phyloP scores from a whole-genome alignment of 2,329 filamentous ascomycete species.

The Microdochium paspali region DNA sequence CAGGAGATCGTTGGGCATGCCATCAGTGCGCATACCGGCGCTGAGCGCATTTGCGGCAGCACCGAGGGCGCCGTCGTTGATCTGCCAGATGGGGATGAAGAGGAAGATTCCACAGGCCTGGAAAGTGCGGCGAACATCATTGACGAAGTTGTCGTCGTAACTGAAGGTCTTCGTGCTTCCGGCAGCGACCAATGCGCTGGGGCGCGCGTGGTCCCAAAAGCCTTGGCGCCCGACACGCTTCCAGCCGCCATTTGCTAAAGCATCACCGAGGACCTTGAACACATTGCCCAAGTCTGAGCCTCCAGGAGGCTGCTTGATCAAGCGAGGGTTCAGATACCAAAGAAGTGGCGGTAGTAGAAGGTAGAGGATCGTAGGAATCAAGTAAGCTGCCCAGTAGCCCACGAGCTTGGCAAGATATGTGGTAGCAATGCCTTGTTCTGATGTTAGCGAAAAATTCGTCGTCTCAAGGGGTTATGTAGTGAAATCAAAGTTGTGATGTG shows the following conservation, averaged over 20 bases:
- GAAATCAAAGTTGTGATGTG: no score
- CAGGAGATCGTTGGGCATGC: slow-evolving; percentile 32
- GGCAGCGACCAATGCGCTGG: slow-evolving; percentile 34
- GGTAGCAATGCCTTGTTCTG: neutral
- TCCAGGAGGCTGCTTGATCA: slow-evolving; percentile 47
- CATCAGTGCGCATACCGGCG: slow-evolving; percentile 28
- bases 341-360: slow-evolving; percentile 49
- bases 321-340: slow-evolving; percentile 44
- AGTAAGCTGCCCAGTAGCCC: slow-evolving; percentile 4
- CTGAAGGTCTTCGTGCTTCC: slow-evolving; percentile 25
- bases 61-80: slow-evolving; percentile 29
- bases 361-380: slow-evolving; percentile 41
- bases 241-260: slow-evolving; percentile 20
- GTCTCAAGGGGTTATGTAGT: no score
- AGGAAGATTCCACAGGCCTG: slow-evolving; percentile 44
- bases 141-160: slow-evolving; percentile 55
- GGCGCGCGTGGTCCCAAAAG: slow-evolving; percentile 43
- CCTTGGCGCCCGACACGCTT: slow-evolving; percentile 25
- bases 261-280: slow-evolving; percentile 24
- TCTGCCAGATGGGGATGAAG: slow-evolving; percentile 22
- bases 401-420: neutral
- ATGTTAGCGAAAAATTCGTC: no score
- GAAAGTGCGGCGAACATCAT: slow-evolving; percentile 46
- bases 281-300: slow-evolving; percentile 53
- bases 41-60: slow-evolving; percentile 29